Evolutionary conservation across 1,139 yeast species (phyloP), one percentile per base, ranked within the genome.

Genomic region (Debaryomyces nepalensis): DNA sequence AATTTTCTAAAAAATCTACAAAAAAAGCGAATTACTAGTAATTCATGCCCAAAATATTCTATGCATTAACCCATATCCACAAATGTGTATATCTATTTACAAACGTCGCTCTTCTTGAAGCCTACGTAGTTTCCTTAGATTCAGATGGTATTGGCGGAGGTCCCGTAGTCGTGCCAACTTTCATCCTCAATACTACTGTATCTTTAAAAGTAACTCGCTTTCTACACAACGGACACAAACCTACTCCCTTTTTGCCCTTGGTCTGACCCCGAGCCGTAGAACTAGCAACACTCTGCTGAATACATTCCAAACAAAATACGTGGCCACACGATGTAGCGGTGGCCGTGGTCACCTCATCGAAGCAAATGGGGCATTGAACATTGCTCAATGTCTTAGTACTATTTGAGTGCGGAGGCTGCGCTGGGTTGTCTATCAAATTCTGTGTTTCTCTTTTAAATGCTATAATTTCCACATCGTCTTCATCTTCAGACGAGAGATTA

Each of bases 241-340:
- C 79, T 6, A 59, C 62, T 4, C 78, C 79, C 44, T 61, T 53
- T 24, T 50, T 52, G 4, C 68, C 65, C 26, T 62, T 46, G 1
- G 55, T 56, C 47, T 73, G 78, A 4, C 78, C 77, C 12, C 77
- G 54, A 5, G 78, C 78, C 32, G 64, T 59, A 1, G 77, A 70
- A 35, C 73, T 63, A 6, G 75, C 58, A 1, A 73, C 53, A 49
- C 75, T 67, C 47, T 66, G 73, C 51, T 64, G 74, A 24, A 73
- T 61, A 48, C 79, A 73, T 32, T 70, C 75, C 10, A 73, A 57
- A 45, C 79, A 73, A 51, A 71, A 73, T 2, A 73, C 58, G 49
- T 73, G 79, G 5, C 79, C 79, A 52, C 79, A 73, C 2, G 66
- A 55, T 0, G 78, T 72, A 29, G 67, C 61, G 20, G 77, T 71